Percentiles rank a stretch among this genome's conserved stretches.
phyloP scores from a whole-genome alignment of 2,329 filamentous ascomycete species.

The Aspergillus tanneri region DNA sequence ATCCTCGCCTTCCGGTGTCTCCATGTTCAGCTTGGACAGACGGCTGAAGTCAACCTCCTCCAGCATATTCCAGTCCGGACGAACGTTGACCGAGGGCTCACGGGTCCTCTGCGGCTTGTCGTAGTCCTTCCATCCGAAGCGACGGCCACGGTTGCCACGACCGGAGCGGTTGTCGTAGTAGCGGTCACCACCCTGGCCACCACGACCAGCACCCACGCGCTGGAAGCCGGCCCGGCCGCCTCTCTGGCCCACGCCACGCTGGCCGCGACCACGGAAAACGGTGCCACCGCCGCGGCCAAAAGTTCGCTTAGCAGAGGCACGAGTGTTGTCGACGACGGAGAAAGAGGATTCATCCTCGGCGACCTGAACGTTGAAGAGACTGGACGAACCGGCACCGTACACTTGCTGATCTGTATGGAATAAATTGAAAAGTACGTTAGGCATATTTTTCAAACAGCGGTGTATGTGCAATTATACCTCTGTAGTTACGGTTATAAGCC shows the following conservation, averaged over 20 bases:
- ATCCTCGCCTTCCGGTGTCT: constrained; percentile 92
- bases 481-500: constrained; percentile 89
- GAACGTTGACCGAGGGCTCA: constrained; percentile 93
- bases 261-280: constrained; percentile 76
- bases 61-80: constrained; percentile 89
- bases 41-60: constrained; percentile 99
- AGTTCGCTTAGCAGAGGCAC: constrained; percentile 77
- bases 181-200: constrained; percentile 63
- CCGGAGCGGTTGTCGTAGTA: constrained; percentile 71
- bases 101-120: constrained; percentile 97
- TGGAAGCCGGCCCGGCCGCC: constrained; percentile 71
- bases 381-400: constrained; percentile 85
- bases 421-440: background rate
- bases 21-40: constrained; percentile 90
- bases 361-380: constrained; percentile 83
- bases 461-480: constrained; percentile 65
- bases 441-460: background rate
- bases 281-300: constrained; percentile 85
- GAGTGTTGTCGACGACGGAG: constrained; percentile 94
- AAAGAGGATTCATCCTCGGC: constrained; percentile 96
- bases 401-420: constrained; percentile 95
- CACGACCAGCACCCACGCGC: constrained; percentile 67
- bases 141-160: constrained; percentile 70
- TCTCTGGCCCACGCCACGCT: constrained; percentile 75
- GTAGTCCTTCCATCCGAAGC: constrained; percentile 98